phyloP scores from a whole-genome alignment of 306 rosid species.

The Purshia tridentata region DNA sequence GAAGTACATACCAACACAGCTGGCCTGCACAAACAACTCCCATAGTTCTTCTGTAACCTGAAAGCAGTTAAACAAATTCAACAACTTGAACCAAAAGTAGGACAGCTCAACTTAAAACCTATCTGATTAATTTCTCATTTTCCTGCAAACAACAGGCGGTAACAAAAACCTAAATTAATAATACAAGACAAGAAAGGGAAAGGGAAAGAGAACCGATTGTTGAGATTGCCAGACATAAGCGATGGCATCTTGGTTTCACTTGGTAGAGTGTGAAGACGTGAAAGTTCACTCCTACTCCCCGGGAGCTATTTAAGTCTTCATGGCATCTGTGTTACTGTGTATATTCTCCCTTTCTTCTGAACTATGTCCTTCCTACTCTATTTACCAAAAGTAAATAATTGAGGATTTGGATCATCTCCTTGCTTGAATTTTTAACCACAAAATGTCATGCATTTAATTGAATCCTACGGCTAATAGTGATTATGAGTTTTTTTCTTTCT shows the following conservation, averaged over 20 bases:
- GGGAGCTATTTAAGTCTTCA: too few relatives aligned
- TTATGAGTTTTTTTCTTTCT: neutral
- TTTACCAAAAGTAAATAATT: neutral
- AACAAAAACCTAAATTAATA: too few relatives aligned
- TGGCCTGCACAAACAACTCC: constrained; percentile 50
- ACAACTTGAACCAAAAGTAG: neutral
- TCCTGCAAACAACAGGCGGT: too few relatives aligned
- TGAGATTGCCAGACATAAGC: constrained; percentile 84
- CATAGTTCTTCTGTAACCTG: constrained; percentile 46
- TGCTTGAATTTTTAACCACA: neutral
- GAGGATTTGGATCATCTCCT: neutral
- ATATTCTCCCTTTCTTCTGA: constrained; percentile 10
- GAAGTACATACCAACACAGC: constrained; percentile 39
- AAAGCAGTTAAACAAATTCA: neutral
- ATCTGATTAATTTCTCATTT: neutral
- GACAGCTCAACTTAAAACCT: neutral
- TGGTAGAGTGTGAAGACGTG: constrained; percentile 41
- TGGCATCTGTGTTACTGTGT: too few relatives aligned
- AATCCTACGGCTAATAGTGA: neutral
- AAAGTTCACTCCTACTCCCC: too few relatives aligned
- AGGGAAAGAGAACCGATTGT: constrained; percentile 46
- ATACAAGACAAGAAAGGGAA: neutral
- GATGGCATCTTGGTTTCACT: constrained; percentile 86
- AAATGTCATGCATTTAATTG: neutral
- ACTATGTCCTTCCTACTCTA: neutral